Evolutionary conservation across 2,329 filamentous ascomycete genomes (phyloP).

Genomic region (Cytospora mali): DNA sequence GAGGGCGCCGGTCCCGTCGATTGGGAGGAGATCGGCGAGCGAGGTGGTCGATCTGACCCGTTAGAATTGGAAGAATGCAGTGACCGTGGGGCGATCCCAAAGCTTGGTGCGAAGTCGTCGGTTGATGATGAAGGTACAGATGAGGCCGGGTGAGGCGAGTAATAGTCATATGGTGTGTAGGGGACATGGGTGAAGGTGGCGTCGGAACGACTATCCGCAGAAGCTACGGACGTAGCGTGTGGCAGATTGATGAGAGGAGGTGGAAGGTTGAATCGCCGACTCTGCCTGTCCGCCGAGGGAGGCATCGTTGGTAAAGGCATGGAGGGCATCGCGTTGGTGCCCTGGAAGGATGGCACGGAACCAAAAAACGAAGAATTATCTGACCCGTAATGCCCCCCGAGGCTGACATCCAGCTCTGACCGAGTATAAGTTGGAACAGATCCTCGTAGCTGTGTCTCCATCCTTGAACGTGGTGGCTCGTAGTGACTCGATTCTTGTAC

Average conservation of each 20-base stretch:
- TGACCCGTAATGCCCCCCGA: slow-evolving; percentile 39
- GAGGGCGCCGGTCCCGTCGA: slow-evolving; percentile 25
- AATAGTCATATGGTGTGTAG: slow-evolving; percentile 22
- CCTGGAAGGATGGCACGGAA: slow-evolving; percentile 41
- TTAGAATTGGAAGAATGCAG: slow-evolving; percentile 25
- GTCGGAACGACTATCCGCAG: slow-evolving; percentile 34
- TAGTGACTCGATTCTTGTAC: slow-evolving; percentile 47
- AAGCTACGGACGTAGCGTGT: slow-evolving; percentile 35
- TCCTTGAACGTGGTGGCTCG: slow-evolving; percentile 52
- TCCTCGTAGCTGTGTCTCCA: slow-evolving; percentile 54
- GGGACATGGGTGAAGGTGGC: slow-evolving; percentile 30
- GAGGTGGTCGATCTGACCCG: slow-evolving; percentile 31
- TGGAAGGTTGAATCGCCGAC: slow-evolving; percentile 43
- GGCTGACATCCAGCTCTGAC: slow-evolving; percentile 39
- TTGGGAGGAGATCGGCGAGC: slow-evolving; percentile 24
- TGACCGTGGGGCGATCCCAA: slow-evolving; percentile 6
- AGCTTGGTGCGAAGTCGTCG: slow-evolving; percentile 1
- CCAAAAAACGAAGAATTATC: slow-evolving; percentile 37
- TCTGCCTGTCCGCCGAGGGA: slow-evolving; percentile 45
- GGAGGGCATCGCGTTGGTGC: slow-evolving; percentile 42
- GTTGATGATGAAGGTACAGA: slow-evolving; percentile 6
- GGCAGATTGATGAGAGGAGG: slow-evolving; percentile 47
- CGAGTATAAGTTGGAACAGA: slow-evolving; percentile 53
- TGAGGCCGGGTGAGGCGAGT: slow-evolving; percentile 17
- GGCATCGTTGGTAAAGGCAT: slow-evolving; percentile 54